Percentiles rank a stretch among this genome's conserved stretches.
These are phyloP conservation scores for Sphenostylis stenocarpa DNA, from an alignment of 306 rosid genomes.

Conservation along the genomic window DNA sequence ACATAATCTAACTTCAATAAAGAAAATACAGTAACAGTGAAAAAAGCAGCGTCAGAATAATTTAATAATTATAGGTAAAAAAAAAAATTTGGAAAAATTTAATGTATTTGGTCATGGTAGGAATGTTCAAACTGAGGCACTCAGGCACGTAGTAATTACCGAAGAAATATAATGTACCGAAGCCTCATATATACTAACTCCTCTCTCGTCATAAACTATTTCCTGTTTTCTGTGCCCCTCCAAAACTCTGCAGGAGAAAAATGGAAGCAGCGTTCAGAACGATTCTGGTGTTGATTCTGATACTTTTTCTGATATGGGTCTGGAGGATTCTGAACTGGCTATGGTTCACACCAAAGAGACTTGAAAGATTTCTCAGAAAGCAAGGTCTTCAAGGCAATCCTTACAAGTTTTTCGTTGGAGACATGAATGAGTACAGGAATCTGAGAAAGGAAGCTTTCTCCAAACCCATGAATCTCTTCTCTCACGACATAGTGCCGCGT, in stretches of 20 bases:
- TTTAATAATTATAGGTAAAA: too few relatives aligned
- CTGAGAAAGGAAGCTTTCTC: not conserved
- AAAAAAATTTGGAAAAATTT: too few relatives aligned
- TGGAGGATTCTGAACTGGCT: not conserved
- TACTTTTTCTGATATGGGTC: not conserved
- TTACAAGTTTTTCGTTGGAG: not conserved
- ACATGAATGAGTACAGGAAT: not conserved
- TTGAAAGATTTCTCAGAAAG: not conserved
- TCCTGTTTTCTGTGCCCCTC: not conserved
- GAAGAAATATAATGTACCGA: too few relatives aligned
- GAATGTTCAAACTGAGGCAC: too few relatives aligned
- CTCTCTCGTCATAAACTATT: not conserved
- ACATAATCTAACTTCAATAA: too few relatives aligned
- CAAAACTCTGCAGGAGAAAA: not conserved
- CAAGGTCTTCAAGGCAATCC: not conserved
- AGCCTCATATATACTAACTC: too few relatives aligned
- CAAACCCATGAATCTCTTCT: not conserved
- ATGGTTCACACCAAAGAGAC: not conserved
- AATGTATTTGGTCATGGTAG: too few relatives aligned
- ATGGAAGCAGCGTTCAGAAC: not conserved
- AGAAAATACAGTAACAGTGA: too few relatives aligned
- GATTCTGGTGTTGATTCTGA: not conserved
- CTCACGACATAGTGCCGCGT: not conserved
- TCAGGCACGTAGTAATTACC: too few relatives aligned
- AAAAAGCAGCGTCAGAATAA: too few relatives aligned